Evolutionary conservation across 2,329 filamentous ascomycete genomes (phyloP), one percentile per base, ranked within the genome.

Genomic region (Apiospora saccharicola): DNA sequence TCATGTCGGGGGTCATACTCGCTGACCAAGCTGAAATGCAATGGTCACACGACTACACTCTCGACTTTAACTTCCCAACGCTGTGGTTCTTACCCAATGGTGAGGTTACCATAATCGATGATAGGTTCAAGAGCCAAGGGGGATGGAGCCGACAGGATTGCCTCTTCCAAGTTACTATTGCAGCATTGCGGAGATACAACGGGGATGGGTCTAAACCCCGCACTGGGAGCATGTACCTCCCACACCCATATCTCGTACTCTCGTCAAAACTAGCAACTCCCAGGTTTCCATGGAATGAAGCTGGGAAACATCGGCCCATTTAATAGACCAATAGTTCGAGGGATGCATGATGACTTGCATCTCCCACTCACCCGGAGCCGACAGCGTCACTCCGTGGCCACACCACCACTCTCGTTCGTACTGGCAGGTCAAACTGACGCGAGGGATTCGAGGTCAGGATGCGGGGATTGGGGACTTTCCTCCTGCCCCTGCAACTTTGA

Each of bases 301-400:
- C 19, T 41, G 57, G 57, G 57, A 41, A 64, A 41, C 57, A 64
- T 41, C 57, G 57, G 57, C 57, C 34, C 57, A 41, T 64, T 64
- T 41, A 34, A 13, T 19, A 64, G 30, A 64, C 57, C 57, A 64
- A 64, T 64, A 41, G 57, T 41, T 41, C 19, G 34, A 64, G 57
- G 22, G 34, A 64, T 37, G 57, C 57, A 64, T n/a, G 57, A 64
- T 64, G 57, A 64, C 57, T 64, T 41, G 57, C 57, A 64, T n/a
- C 57, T 64, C 19, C 57, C 57, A 64, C 57, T 64, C 57, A 64
- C n/a, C 34, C 57, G 57, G 57, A 64, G 19, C 57, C 57, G 57
- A 64, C 57, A 22, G 41, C 5, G 41, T 64, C 8, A 13, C 57
- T 13, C 41, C 41, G 34, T 64, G 53, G 30, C 30, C 37, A 30